Evolutionary conservation across 305 asterid species (phyloP).

Genomic region (Fraxinus latifolia): DNA sequence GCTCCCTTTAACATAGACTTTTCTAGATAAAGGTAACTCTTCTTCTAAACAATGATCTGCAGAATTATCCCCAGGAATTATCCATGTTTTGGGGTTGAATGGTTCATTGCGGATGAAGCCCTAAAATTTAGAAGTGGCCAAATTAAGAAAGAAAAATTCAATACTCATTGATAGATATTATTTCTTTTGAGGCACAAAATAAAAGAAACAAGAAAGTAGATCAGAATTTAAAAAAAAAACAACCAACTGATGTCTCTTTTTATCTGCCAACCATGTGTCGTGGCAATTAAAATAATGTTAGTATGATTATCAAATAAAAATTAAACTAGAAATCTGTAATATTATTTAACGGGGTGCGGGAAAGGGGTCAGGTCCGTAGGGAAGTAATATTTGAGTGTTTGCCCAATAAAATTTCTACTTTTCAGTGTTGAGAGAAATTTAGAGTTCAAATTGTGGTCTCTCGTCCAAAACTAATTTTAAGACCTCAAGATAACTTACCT

Average conservation of each 20-base stretch:
- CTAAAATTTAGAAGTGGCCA: slow-evolving; percentile 30
- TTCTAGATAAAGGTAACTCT: slow-evolving; percentile 34
- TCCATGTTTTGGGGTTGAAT: slow-evolving; percentile 69
- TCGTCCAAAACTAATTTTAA: background rate
- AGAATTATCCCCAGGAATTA: slow-evolving; percentile 55
- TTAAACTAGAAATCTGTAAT: background rate
- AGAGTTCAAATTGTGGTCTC: background rate
- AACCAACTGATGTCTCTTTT: background rate
- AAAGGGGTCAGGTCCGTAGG: background rate
- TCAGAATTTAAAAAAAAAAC: background rate
- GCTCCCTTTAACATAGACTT: slow-evolving; percentile 30
- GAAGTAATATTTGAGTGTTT: background rate
- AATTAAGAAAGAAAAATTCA: background rate
- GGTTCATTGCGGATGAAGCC: slow-evolving; percentile 77
- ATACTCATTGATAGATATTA: background rate
- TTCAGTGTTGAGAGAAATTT: background rate
- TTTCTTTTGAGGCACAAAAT: background rate
- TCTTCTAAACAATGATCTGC: slow-evolving; percentile 26
- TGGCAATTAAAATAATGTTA: background rate
- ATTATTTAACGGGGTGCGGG: background rate
- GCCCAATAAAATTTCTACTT: background rate
- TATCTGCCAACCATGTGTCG: background rate
- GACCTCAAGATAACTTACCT: background rate
- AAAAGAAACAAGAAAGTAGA: background rate
- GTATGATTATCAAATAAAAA: background rate